A percentile compares a stretch with the other conserved stretches of the same genome.
These are phyloP conservation scores for Chlamydomonas schloesseri DNA, from an alignment of 139 green algal genomes.

Conservation along the genomic window DNA sequence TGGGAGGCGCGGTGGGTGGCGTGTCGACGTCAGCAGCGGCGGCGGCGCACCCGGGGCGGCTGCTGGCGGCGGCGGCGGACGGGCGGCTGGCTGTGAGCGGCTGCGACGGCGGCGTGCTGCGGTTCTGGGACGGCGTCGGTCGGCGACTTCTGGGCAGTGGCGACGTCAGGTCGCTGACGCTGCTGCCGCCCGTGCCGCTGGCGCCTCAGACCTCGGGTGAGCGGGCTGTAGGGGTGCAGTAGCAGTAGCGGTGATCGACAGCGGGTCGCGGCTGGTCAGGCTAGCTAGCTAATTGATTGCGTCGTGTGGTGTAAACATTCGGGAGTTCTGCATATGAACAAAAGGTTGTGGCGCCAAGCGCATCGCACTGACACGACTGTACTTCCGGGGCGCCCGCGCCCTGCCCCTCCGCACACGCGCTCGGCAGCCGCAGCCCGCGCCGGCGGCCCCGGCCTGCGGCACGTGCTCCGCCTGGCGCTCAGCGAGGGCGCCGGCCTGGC, in stretches of 20 bases:
- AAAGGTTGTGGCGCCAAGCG: no score
- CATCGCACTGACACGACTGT: no score
- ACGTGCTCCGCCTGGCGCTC: conserved; percentile 12
- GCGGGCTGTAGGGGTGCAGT: neutral
- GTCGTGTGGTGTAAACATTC: no score
- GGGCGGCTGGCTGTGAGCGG: conserved; percentile 6
- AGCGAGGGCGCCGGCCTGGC: conserved; percentile 7
- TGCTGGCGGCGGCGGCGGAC: conserved; percentile 36
- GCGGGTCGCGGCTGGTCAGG: no score
- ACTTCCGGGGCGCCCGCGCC: no score
- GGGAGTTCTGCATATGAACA: no score
- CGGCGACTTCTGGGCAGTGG: neutral
- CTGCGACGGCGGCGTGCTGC: conserved; percentile 26
- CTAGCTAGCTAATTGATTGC: no score
- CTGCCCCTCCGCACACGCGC: no score
- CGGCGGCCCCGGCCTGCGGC: neutral
- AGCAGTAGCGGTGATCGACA: no score
- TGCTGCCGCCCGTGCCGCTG: neutral
- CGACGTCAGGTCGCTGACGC: neutral
- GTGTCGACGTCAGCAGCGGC: neutral
- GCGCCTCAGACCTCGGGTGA: neutral
- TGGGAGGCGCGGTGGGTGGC: neutral
- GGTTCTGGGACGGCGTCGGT: neutral
- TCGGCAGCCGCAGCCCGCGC: neutral
- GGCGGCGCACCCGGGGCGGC: conserved; percentile 1